phyloP scores from a whole-genome alignment of 106 monocot genomes.

The Amphibolis antarctica region DNA sequence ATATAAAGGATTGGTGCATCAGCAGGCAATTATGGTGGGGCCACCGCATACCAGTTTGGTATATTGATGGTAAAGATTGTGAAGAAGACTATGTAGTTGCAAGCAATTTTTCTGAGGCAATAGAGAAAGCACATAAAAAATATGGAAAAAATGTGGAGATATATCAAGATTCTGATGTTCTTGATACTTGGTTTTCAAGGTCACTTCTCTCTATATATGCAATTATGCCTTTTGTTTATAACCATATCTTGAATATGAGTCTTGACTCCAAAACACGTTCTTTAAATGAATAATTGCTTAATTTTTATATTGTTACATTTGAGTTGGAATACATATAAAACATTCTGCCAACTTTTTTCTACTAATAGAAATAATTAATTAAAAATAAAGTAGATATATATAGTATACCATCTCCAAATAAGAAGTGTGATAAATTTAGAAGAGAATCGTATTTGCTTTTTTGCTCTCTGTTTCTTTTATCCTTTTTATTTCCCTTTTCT shows the following conservation, averaged over 20 bases:
- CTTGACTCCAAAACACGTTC: not conserved
- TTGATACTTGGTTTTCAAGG: constrained; percentile 99
- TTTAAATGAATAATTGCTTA: too few relatives aligned
- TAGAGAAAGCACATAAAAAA: constrained; percentile 56
- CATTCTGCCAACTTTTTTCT: too few relatives aligned
- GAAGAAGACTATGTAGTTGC: constrained; percentile 95
- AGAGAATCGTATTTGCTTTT: too few relatives aligned
- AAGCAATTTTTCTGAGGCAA: constrained; percentile 64
- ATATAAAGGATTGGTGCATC: constrained; percentile 99
- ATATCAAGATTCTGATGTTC: constrained; percentile 98
- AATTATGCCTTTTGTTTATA: not conserved
- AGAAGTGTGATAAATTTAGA: too few relatives aligned
- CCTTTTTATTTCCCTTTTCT: too few relatives aligned
- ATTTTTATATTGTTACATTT: too few relatives aligned
- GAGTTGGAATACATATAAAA: too few relatives aligned
- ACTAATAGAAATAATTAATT: too few relatives aligned
- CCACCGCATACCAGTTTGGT: constrained; percentile 98
- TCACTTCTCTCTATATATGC: constrained; percentile 14
- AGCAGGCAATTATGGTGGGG: constrained; percentile 99
- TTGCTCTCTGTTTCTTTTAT: too few relatives aligned
- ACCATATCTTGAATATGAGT: not conserved
- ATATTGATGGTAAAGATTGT: constrained; percentile 68
- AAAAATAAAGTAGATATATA: too few relatives aligned
- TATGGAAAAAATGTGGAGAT: constrained; percentile 91
- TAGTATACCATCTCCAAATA: too few relatives aligned